Evolutionary conservation across 176 grass and related monocot species (phyloP), one percentile per base, ranked within the genome.

Genomic region (Musa acuminata): DNA sequence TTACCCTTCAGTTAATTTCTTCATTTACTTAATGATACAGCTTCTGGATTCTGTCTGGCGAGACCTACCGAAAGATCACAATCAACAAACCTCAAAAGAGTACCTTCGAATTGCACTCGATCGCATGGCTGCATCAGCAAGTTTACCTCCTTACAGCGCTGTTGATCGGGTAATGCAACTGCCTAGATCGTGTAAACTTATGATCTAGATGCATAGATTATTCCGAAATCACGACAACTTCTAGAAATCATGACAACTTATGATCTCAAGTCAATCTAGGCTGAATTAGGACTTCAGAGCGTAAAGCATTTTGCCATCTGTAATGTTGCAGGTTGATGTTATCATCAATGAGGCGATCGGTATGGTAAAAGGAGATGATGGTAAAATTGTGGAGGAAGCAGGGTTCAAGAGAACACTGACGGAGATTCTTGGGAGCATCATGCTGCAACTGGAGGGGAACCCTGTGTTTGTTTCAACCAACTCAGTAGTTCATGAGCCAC

Each of bases 331-430:
- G 93, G 81, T 96, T 29, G 89, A 96, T 53, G 85, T 59, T 11
- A 35, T 88, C 19, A 78, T 92, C 58, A 64, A 89, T 1, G 89
- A 90, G 62, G 83, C 73, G 1, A 78, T 92, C 62, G 71, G 83
- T 22, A 76, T 57, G 74, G 79, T 59, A 11, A 59, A 71, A 12
- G 20, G 73, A 14, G 55, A 81, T 26, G 87, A 83, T 1, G 79
- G 79, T 8, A 88, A 83, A 51, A 26, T 49, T 0, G 66, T 81
- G 13, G 79, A 84, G 7, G 87, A 96, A 78, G 70, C 79, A 0
- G 79, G 74, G 71, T 96, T 92, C 85, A 96, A 96, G 85, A 86
- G 88, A 55, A 71, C 76, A 11, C 72, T 96, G 81, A 85, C 82
- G 9, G 85, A 88, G 53, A 59, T 88, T 27, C 85, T 92, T 71